These are phyloP conservation scores for Rubroboletus pulcherrimus DNA, from an alignment of 768 basidiomycete genomes.

Conservation along the genomic window DNA sequence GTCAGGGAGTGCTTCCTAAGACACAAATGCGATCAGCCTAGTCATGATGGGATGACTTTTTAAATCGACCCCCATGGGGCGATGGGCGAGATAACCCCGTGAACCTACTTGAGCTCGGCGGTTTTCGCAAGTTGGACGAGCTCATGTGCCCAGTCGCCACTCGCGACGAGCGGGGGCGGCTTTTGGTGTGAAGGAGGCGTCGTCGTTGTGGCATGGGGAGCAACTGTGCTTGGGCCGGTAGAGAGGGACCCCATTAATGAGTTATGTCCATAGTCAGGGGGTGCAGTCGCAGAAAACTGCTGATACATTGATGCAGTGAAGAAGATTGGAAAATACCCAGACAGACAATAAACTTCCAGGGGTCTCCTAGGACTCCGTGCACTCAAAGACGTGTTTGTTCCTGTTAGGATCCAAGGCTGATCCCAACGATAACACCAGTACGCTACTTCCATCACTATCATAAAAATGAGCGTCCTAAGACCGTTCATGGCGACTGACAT, in stretches of 20 bases:
- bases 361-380: slow-evolving; percentile 30
- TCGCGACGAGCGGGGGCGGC: slow-evolving; percentile 61
- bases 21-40: slow-evolving; percentile 7
- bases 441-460: too few species aligned
- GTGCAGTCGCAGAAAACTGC: slow-evolving; percentile 32
- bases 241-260: slow-evolving; percentile 30
- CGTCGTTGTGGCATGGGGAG: slow-evolving; percentile 30
- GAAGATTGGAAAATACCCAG: slow-evolving; percentile 23
- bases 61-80: neutral
- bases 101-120: slow-evolving; percentile 79
- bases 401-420: slow-evolving; percentile 27
- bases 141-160: slow-evolving; percentile 85
- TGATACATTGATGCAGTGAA: slow-evolving; percentile 32
- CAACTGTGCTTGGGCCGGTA: slow-evolving; percentile 33
- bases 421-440: neutral
- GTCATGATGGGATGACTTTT: neutral
- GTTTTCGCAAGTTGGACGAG: slow-evolving; percentile 83
- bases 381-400: slow-evolving; percentile 24
- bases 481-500: slow-evolving; percentile 88
- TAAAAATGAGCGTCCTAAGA: slow-evolving; percentile 78
- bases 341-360: slow-evolving; percentile 26
- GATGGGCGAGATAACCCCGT: neutral
- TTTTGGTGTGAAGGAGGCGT: slow-evolving; percentile 22
- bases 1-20: slow-evolving; percentile 78
- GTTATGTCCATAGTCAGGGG: slow-evolving; percentile 33